Percentiles rank a stretch among this genome's conserved stretches.
These are phyloP conservation scores for Lepiota subincarnata DNA, from an alignment of 768 basidiomycete genomes.

Conservation along the genomic window DNA sequence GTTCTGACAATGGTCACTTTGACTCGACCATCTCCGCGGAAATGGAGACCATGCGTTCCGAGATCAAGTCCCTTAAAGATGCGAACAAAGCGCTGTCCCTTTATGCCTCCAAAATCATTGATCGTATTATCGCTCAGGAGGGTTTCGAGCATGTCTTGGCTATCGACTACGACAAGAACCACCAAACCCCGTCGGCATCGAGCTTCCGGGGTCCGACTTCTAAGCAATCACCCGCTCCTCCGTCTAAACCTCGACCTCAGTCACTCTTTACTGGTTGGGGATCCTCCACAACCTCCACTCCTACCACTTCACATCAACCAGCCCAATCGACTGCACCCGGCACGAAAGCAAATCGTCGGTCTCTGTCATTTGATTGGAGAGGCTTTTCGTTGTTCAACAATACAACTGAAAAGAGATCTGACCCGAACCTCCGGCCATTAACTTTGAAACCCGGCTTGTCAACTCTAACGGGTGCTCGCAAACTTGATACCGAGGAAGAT, in stretches of 20 bases:
- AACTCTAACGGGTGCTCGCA: slow-evolving; percentile 60
- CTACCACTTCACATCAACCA: slow-evolving; percentile 13
- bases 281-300: slow-evolving; percentile 27
- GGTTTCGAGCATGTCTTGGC: slow-evolving; percentile 96
- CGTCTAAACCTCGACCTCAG: slow-evolving; percentile 55
- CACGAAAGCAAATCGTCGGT: slow-evolving; percentile 58
- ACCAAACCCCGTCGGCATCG: slow-evolving; percentile 42
- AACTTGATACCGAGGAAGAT: slow-evolving; percentile 85
- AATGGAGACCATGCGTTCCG: slow-evolving; percentile 70
- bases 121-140: slow-evolving; percentile 93
- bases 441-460: slow-evolving; percentile 65
- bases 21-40: slow-evolving; percentile 47
- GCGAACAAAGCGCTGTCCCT: slow-evolving; percentile 94
- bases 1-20: slow-evolving; percentile 28
- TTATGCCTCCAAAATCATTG: slow-evolving; percentile 97
- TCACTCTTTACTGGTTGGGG: slow-evolving; percentile 52
- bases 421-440: slow-evolving; percentile 59
- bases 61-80: slow-evolving; percentile 91
- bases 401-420: slow-evolving; percentile 57
- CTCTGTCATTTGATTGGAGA: slow-evolving; percentile 84
- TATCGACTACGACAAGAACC: slow-evolving; percentile 73
- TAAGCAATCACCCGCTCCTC: slow-evolving; percentile 25
- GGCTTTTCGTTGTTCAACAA: slow-evolving; percentile 64
- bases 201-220: slow-evolving; percentile 25
- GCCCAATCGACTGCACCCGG: slow-evolving; percentile 10